A percentile compares a stretch with the other conserved stretches of the same genome.
Conservation (phyloP, 352 stramenopile genomes). For the Globisporangium nodosum region DNA sequence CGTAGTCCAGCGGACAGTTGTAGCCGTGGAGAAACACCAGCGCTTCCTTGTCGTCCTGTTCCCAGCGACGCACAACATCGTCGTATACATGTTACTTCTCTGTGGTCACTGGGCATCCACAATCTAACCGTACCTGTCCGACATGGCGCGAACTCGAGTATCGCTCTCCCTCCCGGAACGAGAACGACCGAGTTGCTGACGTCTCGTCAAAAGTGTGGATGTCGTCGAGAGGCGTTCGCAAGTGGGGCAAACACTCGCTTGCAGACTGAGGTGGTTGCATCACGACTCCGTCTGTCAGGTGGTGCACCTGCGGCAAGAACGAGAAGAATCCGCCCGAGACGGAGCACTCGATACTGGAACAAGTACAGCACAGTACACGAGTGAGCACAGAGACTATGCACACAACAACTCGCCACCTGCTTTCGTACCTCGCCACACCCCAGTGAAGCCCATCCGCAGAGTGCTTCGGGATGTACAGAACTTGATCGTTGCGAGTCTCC, state of each 20-base stretch:
- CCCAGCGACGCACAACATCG: neutral
- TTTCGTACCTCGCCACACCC: conserved; percentile 27
- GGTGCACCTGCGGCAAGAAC: conserved; percentile 27
- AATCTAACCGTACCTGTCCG: neutral
- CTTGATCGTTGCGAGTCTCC: conserved; percentile 9
- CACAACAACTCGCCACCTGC: too few species aligned
- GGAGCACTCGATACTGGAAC: conserved; percentile 27
- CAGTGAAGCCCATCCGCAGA: conserved; percentile 17
- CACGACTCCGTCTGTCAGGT: conserved; percentile 8
- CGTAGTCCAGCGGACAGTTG: conserved; percentile 67
- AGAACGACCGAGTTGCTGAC: conserved; percentile 6
- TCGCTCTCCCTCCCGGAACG: neutral
- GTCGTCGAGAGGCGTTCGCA: conserved; percentile 7
- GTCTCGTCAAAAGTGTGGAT: conserved; percentile 10
- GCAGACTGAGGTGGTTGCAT: conserved; percentile 3
- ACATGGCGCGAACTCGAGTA: neutral
- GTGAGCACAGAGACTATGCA: neutral
- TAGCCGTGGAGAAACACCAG: conserved; percentile 64
- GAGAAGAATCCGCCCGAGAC: conserved; percentile 36
- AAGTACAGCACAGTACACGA: neutral
- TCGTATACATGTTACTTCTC: neutral
- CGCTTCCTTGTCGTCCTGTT: conserved; percentile 32
- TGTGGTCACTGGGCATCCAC: neutral
- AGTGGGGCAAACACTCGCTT: conserved; percentile 3
- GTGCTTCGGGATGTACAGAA: conserved; percentile 17